Percentiles rank a stretch among this genome's conserved stretches.
Evolutionary conservation across 176 grass and related monocot species (phyloP).

Genomic region (Oryza nivara): DNA sequence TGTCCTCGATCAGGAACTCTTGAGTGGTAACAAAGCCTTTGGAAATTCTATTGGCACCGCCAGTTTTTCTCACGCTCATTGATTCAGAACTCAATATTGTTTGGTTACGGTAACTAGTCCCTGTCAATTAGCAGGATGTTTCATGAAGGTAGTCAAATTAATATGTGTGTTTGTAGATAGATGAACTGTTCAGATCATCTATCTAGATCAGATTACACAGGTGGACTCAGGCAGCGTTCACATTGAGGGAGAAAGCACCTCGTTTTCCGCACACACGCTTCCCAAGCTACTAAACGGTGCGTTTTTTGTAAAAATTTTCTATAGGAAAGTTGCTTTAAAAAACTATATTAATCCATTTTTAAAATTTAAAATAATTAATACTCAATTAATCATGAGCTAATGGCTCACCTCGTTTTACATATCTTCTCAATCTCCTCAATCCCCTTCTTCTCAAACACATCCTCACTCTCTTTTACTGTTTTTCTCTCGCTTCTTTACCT

Average conservation of each 20-base stretch:
- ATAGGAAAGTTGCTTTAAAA: too few species aligned
- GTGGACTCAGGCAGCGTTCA: not conserved
- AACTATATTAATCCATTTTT: too few species aligned
- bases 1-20: constrained; percentile 10
- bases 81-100: constrained; percentile 9
- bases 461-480: not conserved
- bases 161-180: not conserved
- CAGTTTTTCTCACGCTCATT: not conserved
- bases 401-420: too few species aligned
- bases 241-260: too few species aligned
- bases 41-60: not conserved
- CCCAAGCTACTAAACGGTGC: too few species aligned
- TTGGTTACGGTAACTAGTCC: constrained; percentile 3
- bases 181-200: constrained; percentile 3
- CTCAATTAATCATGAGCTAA: too few species aligned
- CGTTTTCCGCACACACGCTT: too few species aligned
- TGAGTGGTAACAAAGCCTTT: not conserved
- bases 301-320: too few species aligned
- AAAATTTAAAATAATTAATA: too few species aligned
- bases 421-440: too few species aligned
- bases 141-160: constrained; percentile 9
- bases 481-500: not conserved
- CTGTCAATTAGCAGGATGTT: not conserved
- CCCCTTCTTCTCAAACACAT: too few species aligned
- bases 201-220: not conserved